phyloP scores from a whole-genome alignment of 2,329 filamentous ascomycete species.

The Blastomyces parvus region DNA sequence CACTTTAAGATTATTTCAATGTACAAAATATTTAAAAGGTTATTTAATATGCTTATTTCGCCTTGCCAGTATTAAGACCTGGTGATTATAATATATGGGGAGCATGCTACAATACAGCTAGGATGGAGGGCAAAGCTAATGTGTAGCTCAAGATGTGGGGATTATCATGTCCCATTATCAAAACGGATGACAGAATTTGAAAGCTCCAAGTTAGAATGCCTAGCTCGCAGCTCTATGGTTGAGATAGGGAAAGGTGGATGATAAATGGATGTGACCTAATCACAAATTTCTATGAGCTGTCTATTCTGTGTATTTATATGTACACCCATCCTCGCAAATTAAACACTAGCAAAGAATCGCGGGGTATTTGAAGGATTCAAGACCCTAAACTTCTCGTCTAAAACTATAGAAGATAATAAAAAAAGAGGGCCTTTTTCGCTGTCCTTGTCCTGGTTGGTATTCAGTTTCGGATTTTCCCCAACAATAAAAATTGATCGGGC shows the following conservation, averaged over 20 bases:
- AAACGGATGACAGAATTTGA: background rate
- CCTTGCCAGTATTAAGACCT: background rate
- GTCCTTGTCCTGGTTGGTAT: background rate
- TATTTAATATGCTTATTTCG: no score
- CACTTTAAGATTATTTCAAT: no score
- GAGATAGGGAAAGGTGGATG: background rate
- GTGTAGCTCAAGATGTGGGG: background rate
- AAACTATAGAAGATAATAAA: no score
- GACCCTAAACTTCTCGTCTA: no score
- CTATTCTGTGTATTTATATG: background rate
- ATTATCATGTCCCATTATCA: background rate
- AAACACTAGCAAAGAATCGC: background rate
- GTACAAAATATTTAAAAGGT: no score
- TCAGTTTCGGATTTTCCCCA: background rate
- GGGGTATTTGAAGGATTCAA: no score
- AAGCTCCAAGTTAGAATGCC: background rate
- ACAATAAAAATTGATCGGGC: slow-evolving; percentile 1
- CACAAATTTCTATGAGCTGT: background rate
- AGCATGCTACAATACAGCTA: no score
- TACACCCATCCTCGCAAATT: background rate
- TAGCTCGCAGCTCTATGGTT: background rate
- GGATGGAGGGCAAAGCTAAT: background rate
- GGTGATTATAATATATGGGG: background rate
- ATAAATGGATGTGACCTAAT: background rate
- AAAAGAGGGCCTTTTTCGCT: background rate